phyloP scores from a whole-genome alignment of 495 filamentous ascomycete genomes.

The Aspergillus baeticus region DNA sequence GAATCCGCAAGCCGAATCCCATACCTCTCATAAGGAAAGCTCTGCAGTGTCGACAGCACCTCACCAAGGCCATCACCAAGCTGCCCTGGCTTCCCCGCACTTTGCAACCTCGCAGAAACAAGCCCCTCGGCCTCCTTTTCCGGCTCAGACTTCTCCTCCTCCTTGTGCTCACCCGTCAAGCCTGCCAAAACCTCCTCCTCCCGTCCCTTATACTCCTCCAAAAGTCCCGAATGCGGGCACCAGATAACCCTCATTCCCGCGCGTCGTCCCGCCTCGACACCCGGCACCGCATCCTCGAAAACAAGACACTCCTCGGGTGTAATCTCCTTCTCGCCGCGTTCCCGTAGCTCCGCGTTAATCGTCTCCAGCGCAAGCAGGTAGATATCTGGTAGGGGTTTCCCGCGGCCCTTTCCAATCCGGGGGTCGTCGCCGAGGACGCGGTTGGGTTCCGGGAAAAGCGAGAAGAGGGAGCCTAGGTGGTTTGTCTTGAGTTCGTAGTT shows the following conservation, averaged over 20 bases:
- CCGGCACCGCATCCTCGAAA: constrained; percentile 92
- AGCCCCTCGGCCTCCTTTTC: constrained; percentile 46
- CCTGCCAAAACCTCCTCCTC: constrained; percentile 85
- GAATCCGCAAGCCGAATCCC: constrained; percentile 48
- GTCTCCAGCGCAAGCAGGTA: constrained; percentile 83
- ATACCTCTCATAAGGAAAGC: constrained; percentile 73
- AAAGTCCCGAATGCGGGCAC: constrained; percentile 81
- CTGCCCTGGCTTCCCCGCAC: constrained; percentile 45
- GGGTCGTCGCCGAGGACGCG: constrained; percentile 84
- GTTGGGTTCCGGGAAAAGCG: constrained; percentile 63
- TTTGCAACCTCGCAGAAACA: constrained; percentile 43
- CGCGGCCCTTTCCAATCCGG: constrained; percentile 73
- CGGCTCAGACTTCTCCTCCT: constrained; percentile 46
- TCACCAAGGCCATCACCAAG: constrained; percentile 74
- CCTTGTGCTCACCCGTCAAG: constrained; percentile 64
- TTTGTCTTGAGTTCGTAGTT: constrained; percentile 81
- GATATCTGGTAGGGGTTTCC: constrained; percentile 95
- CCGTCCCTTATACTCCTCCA: constrained; percentile 70
- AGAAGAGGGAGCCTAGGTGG: constrained; percentile 73
- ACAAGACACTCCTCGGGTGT: constrained; percentile 87
- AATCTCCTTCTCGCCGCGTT: constrained; percentile 64
- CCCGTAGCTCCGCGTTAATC: constrained; percentile 69
- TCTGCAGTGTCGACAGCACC: constrained; percentile 57
- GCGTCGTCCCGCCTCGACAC: constrained; percentile 84
- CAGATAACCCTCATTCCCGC: constrained; percentile 96